Conservation (phyloP, 441 rosid species). For the Populus trichocarpa region DNA sequence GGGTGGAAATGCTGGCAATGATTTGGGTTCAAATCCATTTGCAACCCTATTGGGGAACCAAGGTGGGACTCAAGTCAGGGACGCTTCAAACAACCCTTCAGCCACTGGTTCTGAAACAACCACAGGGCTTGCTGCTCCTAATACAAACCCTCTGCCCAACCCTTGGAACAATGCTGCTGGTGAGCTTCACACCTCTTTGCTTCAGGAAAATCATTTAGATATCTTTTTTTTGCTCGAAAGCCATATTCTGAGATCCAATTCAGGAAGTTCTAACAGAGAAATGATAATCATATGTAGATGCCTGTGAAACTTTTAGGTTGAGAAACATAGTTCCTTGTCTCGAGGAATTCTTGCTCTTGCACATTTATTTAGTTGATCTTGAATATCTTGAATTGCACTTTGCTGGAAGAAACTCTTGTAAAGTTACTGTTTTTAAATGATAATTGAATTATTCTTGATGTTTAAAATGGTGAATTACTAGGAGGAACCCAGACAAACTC, state of each 20-base stretch:
- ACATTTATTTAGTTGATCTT: background rate
- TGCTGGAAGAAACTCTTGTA: background rate
- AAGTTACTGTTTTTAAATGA: background rate
- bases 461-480: background rate
- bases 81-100: conserved; percentile 39
- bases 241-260: background rate
- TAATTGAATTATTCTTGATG: background rate
- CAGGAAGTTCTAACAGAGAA: background rate
- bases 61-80: conserved; percentile 46
- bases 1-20: conserved; percentile 40
- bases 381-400: background rate
- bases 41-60: conserved; percentile 61
- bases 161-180: conserved; percentile 48
- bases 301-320: background rate
- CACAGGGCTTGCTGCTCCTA: conserved; percentile 48
- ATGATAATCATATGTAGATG: background rate
- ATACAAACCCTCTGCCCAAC: conserved; percentile 61
- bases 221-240: background rate
- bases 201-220: background rate
- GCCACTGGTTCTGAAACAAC: conserved; percentile 35
- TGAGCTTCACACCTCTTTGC: background rate
- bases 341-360: background rate
- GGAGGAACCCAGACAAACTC: conserved; percentile 41
- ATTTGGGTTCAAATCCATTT: conserved; percentile 51
- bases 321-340: background rate